phyloP scores from a whole-genome alignment of 2,329 filamentous ascomycete species.

The Monosporascus sp. region DNA sequence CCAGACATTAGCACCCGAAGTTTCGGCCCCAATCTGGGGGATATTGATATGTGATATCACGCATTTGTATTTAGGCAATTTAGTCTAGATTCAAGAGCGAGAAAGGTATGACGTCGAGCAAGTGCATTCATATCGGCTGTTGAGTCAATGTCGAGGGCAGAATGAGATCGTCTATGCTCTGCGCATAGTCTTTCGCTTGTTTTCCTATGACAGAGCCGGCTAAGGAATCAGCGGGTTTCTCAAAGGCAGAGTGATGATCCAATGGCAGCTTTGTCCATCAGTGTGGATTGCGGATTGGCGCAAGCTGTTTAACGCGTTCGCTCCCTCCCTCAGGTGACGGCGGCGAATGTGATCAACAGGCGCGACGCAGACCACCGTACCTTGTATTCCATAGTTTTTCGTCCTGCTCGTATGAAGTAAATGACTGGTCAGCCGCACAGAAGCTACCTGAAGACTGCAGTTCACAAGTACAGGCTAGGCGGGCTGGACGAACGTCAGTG shows the following conservation, averaged over 20 bases:
- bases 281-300: not conserved
- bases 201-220: not conserved
- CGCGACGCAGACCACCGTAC: constrained; percentile 17
- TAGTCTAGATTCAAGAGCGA: not conserved
- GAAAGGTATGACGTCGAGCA: not conserved
- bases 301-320: not conserved
- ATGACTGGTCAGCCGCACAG: constrained; percentile 18
- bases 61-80: not conserved
- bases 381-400: constrained; percentile 17
- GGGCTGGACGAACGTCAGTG: constrained; percentile 20
- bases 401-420: constrained; percentile 8
- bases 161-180: not conserved
- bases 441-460: constrained; percentile 15
- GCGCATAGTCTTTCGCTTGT: not conserved
- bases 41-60: not conserved
- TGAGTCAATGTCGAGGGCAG: constrained; percentile 1
- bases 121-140: not conserved
- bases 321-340: constrained; percentile 1
- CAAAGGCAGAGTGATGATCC: not conserved
- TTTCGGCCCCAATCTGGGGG: not conserved
- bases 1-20: not conserved
- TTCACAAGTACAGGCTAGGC: constrained; percentile 1
- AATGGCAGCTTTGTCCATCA: not conserved
- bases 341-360: constrained; percentile 15
- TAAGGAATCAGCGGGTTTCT: not conserved